A percentile compares a stretch with the other conserved stretches of the same genome.
Conservation (phyloP, 176 grass and related monocot genomes). For the Echinochloa phyllopogon region DNA sequence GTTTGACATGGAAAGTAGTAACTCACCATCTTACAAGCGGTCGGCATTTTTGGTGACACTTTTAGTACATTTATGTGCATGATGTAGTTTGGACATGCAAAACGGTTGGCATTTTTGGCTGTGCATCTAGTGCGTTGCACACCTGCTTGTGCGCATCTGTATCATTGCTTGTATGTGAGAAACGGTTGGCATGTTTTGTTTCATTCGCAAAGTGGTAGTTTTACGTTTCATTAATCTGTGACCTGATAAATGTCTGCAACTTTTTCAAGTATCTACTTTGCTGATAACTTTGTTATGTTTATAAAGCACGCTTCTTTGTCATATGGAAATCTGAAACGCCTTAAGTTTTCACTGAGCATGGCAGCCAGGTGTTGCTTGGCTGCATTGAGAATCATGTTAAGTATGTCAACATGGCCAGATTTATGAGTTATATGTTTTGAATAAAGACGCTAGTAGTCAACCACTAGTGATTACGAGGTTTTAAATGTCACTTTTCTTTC, state of each 20-base stretch:
- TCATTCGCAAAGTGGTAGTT: background rate
- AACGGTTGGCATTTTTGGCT: background rate
- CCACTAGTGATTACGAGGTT: background rate
- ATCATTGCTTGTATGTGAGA: background rate
- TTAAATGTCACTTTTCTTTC: background rate
- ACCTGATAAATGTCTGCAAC: background rate
- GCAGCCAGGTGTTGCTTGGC: background rate
- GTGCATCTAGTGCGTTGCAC: background rate
- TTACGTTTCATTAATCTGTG: slow-evolving; percentile 7
- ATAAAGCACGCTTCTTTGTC: slow-evolving; percentile 7
- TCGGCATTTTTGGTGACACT: background rate
- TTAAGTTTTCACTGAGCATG: background rate
- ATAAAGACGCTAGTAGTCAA: slow-evolving; percentile 6
- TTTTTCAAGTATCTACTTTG: background rate
- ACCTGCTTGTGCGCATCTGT: slow-evolving; percentile 7
- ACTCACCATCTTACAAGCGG: slow-evolving; percentile 19
- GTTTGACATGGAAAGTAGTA: background rate
- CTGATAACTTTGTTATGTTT: background rate
- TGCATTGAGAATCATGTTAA: background rate
- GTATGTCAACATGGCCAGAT: background rate
- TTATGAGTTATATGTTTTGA: slow-evolving; percentile 27
- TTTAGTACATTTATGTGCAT: background rate
- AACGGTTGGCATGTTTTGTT: background rate
- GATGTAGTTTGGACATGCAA: background rate
- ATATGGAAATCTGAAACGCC: background rate